Percentiles rank a stretch among this genome's conserved stretches.
Evolutionary conservation across 305 asterid genomes (phyloP).

Genomic region (Fraxinus nigra): DNA sequence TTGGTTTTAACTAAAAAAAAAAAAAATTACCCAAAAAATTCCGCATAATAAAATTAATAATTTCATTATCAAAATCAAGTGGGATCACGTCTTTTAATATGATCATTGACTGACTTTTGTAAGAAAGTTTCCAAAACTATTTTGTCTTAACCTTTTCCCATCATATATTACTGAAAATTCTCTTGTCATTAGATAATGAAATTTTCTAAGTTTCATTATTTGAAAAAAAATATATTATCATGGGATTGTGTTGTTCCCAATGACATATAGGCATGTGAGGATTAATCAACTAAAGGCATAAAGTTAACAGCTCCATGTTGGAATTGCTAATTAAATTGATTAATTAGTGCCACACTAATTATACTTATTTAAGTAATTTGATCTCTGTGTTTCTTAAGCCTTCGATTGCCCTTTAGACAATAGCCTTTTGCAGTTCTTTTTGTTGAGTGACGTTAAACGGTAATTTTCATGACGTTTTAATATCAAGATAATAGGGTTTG

Average conservation of each 20-base stretch:
- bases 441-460: slow-evolving; percentile 17
- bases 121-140: not conserved
- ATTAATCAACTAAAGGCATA: slow-evolving; percentile 36
- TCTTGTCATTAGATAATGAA: not conserved
- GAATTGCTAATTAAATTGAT: slow-evolving; percentile 38
- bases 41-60: not conserved
- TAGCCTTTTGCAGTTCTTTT: slow-evolving; percentile 50
- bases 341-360: slow-evolving; percentile 39
- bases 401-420: slow-evolving; percentile 63
- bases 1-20: not conserved
- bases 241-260: slow-evolving; percentile 72
- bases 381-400: slow-evolving; percentile 20
- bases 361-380: slow-evolving; percentile 4
- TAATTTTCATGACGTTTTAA: not conserved
- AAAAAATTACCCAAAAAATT: not conserved
- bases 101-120: slow-evolving; percentile 38
- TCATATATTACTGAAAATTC: slow-evolving; percentile 25
- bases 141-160: slow-evolving; percentile 11
- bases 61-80: not conserved
- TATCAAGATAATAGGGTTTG: not conserved
- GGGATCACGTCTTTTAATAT: slow-evolving; percentile 40
- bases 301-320: slow-evolving; percentile 38
- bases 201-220: slow-evolving; percentile 42
- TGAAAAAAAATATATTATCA: slow-evolving; percentile 44
- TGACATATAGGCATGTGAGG: slow-evolving; percentile 72